These are phyloP conservation scores for Paraphaeosphaeria minitans DNA, from an alignment of 2,329 filamentous ascomycete species.

Conservation along the genomic window DNA sequence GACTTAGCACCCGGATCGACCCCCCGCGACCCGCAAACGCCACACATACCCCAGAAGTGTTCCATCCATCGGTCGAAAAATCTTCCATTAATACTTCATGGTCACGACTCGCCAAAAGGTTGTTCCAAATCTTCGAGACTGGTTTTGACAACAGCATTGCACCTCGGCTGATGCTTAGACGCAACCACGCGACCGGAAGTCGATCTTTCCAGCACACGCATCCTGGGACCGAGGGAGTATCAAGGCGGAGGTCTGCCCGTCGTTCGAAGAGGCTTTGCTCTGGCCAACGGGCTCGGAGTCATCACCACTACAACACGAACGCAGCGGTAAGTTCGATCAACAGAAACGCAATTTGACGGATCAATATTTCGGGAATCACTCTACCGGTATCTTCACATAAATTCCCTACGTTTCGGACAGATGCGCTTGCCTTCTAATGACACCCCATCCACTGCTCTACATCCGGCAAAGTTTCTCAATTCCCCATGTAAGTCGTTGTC, in stretches of 20 bases:
- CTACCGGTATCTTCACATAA: background rate
- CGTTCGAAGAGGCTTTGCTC: background rate
- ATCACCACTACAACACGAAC: background rate
- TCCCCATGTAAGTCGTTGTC: background rate
- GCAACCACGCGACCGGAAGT: background rate
- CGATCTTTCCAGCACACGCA: background rate
- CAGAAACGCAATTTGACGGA: background rate
- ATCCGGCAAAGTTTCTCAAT: constrained; percentile 3
- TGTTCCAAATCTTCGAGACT: background rate
- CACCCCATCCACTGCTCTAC: background rate
- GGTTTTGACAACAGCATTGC: background rate
- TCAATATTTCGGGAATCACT: background rate
- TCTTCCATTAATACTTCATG: background rate
- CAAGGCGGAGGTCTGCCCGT: background rate
- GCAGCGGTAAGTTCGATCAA: background rate
- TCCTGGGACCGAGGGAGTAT: constrained; percentile 3
- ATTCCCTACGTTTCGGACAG: background rate
- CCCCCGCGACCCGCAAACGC: background rate
- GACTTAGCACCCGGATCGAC: background rate
- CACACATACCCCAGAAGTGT: background rate
- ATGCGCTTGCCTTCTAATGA: background rate
- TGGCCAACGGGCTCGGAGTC: background rate
- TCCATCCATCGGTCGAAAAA: background rate
- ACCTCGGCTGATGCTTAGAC: background rate
- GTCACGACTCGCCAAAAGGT: background rate